phyloP scores from a whole-genome alignment of 2,329 filamentous ascomycete species.

The Magnaporthiopsis incrustans region DNA sequence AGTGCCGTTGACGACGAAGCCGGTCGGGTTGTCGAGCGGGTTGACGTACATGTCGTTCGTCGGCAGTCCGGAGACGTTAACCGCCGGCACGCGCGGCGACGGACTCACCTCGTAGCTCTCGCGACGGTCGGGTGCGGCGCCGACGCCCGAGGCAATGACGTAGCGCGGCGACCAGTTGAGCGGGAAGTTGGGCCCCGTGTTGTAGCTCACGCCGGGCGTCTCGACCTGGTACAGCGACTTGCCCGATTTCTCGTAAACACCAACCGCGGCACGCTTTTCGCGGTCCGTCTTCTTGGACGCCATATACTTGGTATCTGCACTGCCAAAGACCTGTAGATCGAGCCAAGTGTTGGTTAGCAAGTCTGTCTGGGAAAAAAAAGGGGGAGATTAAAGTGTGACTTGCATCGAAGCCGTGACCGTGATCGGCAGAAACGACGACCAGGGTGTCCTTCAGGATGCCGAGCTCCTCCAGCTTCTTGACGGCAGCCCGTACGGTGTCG shows the following conservation, averaged over 20 bases:
- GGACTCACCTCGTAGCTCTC: slow-evolving; percentile 57
- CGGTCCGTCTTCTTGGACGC: slow-evolving; percentile 56
- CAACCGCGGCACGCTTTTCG: slow-evolving; percentile 67
- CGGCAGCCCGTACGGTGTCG: slow-evolving; percentile 70
- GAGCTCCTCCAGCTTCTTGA: slow-evolving; percentile 59
- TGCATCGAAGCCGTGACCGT: slow-evolving; percentile 75
- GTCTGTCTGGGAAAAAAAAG: background rate
- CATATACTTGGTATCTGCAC: slow-evolving; percentile 68
- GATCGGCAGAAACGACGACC: slow-evolving; percentile 75
- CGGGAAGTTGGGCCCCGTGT: slow-evolving; percentile 69
- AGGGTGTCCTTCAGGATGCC: slow-evolving; percentile 67
- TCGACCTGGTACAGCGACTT: slow-evolving; percentile 64
- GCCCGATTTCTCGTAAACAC: slow-evolving; percentile 65
- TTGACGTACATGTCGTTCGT: slow-evolving; percentile 57
- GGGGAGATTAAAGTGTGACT: background rate
- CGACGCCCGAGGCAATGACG: slow-evolving; percentile 65
- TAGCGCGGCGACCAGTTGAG: slow-evolving; percentile 80
- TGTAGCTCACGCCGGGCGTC: slow-evolving; percentile 55
- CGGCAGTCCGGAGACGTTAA: slow-evolving; percentile 40
- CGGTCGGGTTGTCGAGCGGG: slow-evolving; percentile 55
- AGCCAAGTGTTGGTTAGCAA: background rate
- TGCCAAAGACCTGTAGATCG: slow-evolving; percentile 50
- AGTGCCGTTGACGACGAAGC: slow-evolving; percentile 70
- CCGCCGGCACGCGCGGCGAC: slow-evolving; percentile 55
- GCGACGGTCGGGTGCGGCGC: slow-evolving; percentile 64